A percentile compares a stretch with the other conserved stretches of the same genome.
These are phyloP conservation scores for Hibiscus syriacus DNA, from an alignment of 345 rosid genomes.

Conservation along the genomic window DNA sequence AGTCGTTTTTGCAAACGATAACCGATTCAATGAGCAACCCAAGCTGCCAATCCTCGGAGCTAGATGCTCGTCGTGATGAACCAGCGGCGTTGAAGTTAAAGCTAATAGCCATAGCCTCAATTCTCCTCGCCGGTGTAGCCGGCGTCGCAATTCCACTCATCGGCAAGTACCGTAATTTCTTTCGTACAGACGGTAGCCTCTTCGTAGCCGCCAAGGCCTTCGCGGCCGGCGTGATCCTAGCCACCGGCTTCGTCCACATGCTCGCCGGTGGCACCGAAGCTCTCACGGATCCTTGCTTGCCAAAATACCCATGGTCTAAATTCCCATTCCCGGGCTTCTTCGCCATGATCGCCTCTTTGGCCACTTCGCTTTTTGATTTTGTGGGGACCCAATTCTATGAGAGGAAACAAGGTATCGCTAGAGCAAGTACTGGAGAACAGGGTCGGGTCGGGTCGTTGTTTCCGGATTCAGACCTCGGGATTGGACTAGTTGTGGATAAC, in stretches of 20 bases:
- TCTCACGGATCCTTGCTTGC: conserved; percentile 56
- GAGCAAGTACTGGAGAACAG: conserved; percentile 25
- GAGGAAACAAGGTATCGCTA: conserved; percentile 61
- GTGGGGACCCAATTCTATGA: conserved; percentile 84
- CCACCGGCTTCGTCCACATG: conserved; percentile 97
- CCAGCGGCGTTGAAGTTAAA: conserved; percentile 53
- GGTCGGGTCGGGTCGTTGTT: conserved; percentile 34
- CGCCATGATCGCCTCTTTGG: conserved; percentile 73
- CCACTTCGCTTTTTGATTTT: conserved; percentile 73
- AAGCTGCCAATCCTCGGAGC: conserved; percentile 34
- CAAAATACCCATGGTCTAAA: conserved; percentile 64
- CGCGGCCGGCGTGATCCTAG: conserved; percentile 90
- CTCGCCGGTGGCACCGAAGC: conserved; percentile 53
- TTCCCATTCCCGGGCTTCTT: conserved; percentile 85
- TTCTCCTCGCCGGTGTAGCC: conserved; percentile 51
- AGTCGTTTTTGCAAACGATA: background rate
- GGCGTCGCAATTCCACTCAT: conserved; percentile 70
- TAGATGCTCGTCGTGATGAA: conserved; percentile 59
- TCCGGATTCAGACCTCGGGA: conserved; percentile 34
- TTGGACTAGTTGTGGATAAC: conserved; percentile 22
- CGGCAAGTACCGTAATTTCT: conserved; percentile 52
- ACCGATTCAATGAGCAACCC: conserved; percentile 28
- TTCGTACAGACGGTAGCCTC: conserved; percentile 54
- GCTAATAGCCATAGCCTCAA: conserved; percentile 62
- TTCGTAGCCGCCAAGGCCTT: conserved; percentile 82